Conservation (phyloP, 169 alveolate species). For the Pseudocohnilembus persalinus region DNA sequence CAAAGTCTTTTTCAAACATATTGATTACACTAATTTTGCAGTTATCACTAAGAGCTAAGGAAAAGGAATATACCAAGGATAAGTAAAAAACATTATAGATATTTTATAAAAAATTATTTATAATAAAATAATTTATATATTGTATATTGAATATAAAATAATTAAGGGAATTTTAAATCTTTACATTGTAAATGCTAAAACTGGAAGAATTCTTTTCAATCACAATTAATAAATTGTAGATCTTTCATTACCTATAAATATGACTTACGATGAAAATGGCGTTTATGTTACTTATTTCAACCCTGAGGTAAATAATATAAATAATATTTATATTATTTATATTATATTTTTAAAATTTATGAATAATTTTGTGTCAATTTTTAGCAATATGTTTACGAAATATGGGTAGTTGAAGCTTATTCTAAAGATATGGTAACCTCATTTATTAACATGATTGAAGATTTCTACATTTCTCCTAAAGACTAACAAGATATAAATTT, state of each 20-base stretch:
- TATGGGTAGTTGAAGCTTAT: neutral
- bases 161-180: constrained; percentile 8
- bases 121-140: too few relatives aligned
- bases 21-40: constrained; percentile 13
- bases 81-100: neutral
- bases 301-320: neutral
- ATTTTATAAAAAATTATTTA: too few relatives aligned
- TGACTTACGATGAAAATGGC: constrained; percentile 21
- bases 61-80: neutral
- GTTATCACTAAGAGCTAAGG: neutral
- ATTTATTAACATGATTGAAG: neutral
- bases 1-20: constrained; percentile 16
- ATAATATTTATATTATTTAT: neutral
- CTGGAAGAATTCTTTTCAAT: constrained; percentile 15
- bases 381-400: neutral
- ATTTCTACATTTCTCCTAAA: neutral
- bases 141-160: too few relatives aligned
- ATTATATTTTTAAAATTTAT: constrained; percentile 5
- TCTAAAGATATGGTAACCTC: neutral
- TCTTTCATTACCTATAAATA: constrained; percentile 5
- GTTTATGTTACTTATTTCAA: constrained; percentile 18
- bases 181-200: constrained; percentile 2
- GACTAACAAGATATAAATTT: constrained; percentile 8
- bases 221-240: constrained; percentile 14
- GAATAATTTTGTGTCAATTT: neutral